Evolutionary conservation across 345 rosid species (phyloP).

Genomic region (Syzygium aqueum): DNA sequence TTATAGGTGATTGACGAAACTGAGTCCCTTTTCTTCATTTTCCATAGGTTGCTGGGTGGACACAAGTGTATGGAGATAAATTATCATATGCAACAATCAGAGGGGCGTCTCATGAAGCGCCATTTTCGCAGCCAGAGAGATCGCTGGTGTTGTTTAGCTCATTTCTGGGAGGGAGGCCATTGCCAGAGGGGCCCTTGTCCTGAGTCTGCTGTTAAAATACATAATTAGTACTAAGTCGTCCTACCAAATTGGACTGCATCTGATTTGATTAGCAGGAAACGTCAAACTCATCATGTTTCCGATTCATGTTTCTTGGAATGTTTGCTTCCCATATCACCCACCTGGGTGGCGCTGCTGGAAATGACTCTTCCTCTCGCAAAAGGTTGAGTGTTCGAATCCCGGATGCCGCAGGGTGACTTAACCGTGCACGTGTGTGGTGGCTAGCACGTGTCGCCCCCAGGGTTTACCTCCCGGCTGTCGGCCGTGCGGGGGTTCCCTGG

Average conservation of each 20-base stretch:
- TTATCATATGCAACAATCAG: constrained; percentile 36
- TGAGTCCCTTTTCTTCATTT: background rate
- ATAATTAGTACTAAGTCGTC: background rate
- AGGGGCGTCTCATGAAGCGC: constrained; percentile 43
- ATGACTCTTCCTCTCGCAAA: no score
- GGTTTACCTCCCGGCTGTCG: no score
- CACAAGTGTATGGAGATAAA: constrained; percentile 32
- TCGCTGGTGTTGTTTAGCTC: constrained; percentile 29
- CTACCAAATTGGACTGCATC: background rate
- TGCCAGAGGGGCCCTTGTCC: constrained; percentile 11
- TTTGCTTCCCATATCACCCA: no score
- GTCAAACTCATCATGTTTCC: background rate
- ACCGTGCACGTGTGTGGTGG: no score
- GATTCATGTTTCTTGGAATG: background rate
- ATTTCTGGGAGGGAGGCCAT: constrained; percentile 22
- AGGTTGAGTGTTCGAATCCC: no score
- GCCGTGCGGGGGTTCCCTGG: no score
- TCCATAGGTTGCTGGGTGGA: constrained; percentile 41
- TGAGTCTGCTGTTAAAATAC: background rate
- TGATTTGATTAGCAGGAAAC: background rate
- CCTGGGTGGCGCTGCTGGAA: no score
- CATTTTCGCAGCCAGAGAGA: constrained; percentile 36
- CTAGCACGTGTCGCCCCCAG: no score
- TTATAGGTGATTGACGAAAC: background rate
- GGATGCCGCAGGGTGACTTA: no score